Conservation (phyloP, 331 rosid species). For the Erythrophleum ivorense region DNA sequence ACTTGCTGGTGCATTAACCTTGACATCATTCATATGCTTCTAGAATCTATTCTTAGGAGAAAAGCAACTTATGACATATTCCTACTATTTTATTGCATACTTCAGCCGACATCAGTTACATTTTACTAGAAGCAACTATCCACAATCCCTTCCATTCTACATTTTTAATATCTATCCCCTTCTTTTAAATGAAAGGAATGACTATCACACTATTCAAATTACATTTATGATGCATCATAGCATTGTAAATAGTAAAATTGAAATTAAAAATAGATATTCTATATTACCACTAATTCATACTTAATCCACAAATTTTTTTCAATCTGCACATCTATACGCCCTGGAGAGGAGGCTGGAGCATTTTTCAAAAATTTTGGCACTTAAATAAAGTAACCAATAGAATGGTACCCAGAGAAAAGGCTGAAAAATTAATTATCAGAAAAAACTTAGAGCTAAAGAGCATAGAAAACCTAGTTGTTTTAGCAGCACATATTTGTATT, state of each 20-base stretch:
- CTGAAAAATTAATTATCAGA: not conserved
- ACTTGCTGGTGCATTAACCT: not conserved
- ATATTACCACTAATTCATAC: not conserved
- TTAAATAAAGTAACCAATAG: not conserved
- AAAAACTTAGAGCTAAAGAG: not conserved
- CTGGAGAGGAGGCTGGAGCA: not conserved
- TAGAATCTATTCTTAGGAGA: not conserved
- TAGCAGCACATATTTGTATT: not conserved
- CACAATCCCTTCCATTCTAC: no score
- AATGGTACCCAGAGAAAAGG: not conserved
- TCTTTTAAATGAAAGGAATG: no score
- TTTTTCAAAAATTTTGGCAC: not conserved
- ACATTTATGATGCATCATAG: conserved; percentile 8
- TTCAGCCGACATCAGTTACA: no score
- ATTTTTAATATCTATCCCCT: no score
- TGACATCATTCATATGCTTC: not conserved
- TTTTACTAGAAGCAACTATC: no score
- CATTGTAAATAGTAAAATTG: no score
- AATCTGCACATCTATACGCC: not conserved
- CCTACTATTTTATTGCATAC: not conserved
- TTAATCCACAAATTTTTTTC: no score
- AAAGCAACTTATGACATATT: not conserved
- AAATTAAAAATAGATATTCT: not conserved
- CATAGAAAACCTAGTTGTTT: not conserved
- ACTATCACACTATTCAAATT: not conserved